phyloP scores from a whole-genome alignment of 495 filamentous ascomycete species.

The Neurospora sp. region DNA sequence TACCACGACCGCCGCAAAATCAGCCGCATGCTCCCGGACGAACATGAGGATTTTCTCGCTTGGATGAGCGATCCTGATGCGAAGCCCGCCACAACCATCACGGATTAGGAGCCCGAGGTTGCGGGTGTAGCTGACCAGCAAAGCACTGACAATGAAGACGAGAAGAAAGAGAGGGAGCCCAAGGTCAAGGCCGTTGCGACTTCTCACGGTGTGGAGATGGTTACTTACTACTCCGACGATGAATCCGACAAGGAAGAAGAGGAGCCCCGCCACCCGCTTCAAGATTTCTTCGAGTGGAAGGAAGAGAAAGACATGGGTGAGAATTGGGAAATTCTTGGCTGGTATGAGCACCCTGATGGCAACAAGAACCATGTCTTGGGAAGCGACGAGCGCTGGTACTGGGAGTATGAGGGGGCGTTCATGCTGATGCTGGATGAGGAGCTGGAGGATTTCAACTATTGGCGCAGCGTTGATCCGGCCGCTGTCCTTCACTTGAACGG shows the following conservation, averaged over 20 bases:
- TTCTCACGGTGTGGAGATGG: neutral
- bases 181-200: neutral
- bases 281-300: neutral
- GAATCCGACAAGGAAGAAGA: neutral
- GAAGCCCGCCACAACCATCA: neutral
- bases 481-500: neutral
- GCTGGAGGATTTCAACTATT: neutral
- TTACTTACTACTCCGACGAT: neutral
- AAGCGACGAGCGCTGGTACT: neutral
- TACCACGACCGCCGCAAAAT: neutral
- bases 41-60: neutral
- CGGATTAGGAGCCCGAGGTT: neutral
- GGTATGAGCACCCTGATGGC: neutral
- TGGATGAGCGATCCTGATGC: neutral
- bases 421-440: neutral
- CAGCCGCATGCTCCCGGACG: neutral
- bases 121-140: neutral
- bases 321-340: neutral
- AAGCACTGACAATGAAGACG: neutral
- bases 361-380: neutral
- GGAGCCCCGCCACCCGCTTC: neutral
- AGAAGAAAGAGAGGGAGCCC: neutral
- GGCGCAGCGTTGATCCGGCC: neutral
- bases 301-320: neutral
- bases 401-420: neutral